Conservation (phyloP, 805 yeast species). For the Ogataea nitratoaversa region DNA sequence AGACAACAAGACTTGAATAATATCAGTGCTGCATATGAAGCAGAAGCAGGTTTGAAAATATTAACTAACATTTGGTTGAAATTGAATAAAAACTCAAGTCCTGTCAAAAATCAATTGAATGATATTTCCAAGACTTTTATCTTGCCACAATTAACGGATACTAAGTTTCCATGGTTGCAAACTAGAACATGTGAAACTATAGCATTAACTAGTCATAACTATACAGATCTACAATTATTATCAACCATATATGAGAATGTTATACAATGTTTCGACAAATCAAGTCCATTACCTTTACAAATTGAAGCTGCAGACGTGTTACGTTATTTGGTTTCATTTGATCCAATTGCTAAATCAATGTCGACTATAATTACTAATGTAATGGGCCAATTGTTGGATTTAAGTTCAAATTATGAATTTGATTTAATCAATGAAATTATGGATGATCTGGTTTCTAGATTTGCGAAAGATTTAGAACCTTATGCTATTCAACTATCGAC, state of each 20-base stretch:
- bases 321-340: constrained; percentile 35
- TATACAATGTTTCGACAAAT: constrained; percentile 31
- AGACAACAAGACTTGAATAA: constrained; percentile 27
- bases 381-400: constrained; percentile 67
- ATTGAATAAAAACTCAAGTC: constrained; percentile 46
- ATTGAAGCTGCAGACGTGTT: constrained; percentile 51
- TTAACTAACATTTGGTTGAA: constrained; percentile 63
- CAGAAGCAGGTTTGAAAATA: constrained; percentile 74
- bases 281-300: constrained; percentile 44
- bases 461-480: constrained; percentile 83
- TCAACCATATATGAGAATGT: constrained; percentile 34
- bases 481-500: constrained; percentile 69
- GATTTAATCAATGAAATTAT: constrained; percentile 83
- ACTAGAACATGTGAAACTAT: constrained; percentile 66
- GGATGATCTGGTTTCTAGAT: constrained; percentile 90
- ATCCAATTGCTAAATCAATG: constrained; percentile 53
- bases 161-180: constrained; percentile 58
- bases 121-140: constrained; percentile 54
- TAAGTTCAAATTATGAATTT: constrained; percentile 73
- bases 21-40: constrained; percentile 45
- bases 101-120: constrained; percentile 59
- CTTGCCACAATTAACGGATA: constrained; percentile 54
- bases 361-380: constrained; percentile 62
- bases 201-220: constrained; percentile 24
- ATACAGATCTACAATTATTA: constrained; percentile 24